phyloP scores from a whole-genome alignment of 148 eudicot genomes.

The Chenopodium formosanum region DNA sequence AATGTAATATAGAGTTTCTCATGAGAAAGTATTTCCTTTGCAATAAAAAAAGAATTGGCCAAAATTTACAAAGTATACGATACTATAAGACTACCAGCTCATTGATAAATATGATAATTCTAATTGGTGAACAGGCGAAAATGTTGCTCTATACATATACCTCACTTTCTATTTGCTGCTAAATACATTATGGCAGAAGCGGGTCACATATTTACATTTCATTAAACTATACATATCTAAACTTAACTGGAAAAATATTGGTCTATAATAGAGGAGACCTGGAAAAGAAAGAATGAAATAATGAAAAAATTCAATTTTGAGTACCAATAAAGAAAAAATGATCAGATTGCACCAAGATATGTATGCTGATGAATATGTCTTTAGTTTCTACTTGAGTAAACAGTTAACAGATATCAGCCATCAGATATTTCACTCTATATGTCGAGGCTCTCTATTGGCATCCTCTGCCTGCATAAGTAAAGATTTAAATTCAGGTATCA shows the following conservation, averaged over 20 bases:
- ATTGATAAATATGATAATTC: too few species aligned
- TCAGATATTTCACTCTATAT: slow-evolving; percentile 18
- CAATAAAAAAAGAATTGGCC: background rate
- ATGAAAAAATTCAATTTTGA: background rate
- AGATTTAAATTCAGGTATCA: background rate
- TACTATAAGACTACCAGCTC: background rate
- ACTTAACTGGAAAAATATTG: background rate
- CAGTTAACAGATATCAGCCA: background rate
- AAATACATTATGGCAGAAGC: background rate
- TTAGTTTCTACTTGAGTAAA: background rate
- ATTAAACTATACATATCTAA: background rate
- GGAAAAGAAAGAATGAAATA: background rate
- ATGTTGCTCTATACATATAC: background rate
- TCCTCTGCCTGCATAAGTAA: slow-evolving; percentile 14
- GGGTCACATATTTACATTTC: slow-evolving; percentile 1
- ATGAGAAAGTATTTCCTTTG: too few species aligned
- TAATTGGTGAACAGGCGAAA: background rate
- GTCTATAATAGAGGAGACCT: background rate
- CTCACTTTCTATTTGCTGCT: background rate
- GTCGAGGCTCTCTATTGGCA: background rate
- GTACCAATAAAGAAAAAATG: background rate
- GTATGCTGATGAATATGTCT: background rate
- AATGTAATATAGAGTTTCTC: too few species aligned
- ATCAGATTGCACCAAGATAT: background rate
- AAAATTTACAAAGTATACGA: too few species aligned